Conservation (phyloP, 2,329 filamentous ascomycete species). For the Pyrenophora graminea region DNA sequence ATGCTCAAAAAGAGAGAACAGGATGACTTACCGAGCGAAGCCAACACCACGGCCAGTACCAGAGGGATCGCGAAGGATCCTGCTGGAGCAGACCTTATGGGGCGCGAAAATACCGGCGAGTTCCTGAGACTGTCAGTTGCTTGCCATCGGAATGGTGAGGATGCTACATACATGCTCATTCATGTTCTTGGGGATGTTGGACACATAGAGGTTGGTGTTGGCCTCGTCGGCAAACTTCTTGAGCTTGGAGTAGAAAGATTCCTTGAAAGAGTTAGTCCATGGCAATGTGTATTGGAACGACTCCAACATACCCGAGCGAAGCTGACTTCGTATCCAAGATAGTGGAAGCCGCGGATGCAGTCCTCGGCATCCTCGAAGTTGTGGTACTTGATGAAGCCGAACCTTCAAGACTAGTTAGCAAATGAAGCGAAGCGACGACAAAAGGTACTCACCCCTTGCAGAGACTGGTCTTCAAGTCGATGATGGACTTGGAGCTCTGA, state of each 20-base stretch:
- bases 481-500: slow-evolving; percentile 97
- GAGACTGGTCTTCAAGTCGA: slow-evolving; percentile 87
- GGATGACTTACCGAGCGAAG: slow-evolving; percentile 78
- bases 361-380: slow-evolving; percentile 87
- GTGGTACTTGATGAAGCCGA: slow-evolving; percentile 95
- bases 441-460: slow-evolving; percentile 81
- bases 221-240: slow-evolving; percentile 89
- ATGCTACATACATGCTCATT: slow-evolving; percentile 75
- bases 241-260: slow-evolving; percentile 97
- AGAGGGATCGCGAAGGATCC: slow-evolving; percentile 89
- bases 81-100: slow-evolving; percentile 86
- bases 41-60: slow-evolving; percentile 96
- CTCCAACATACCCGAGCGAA: slow-evolving; percentile 76
- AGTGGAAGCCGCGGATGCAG: slow-evolving; percentile 94
- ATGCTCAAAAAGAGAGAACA: not conserved
- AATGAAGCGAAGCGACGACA: not conserved
- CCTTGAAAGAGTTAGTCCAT: slow-evolving; percentile 46
- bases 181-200: slow-evolving; percentile 89
- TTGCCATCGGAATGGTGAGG: not conserved
- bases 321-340: slow-evolving; percentile 93
- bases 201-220: slow-evolving; percentile 97
- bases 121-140: slow-evolving; percentile 57
- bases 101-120: slow-evolving; percentile 77
- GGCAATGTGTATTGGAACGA: not conserved
- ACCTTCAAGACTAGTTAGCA: slow-evolving; percentile 59